Base-by-base conservation (phyloP, 805 yeast species). In the Kodamaea leandrae region DNA sequence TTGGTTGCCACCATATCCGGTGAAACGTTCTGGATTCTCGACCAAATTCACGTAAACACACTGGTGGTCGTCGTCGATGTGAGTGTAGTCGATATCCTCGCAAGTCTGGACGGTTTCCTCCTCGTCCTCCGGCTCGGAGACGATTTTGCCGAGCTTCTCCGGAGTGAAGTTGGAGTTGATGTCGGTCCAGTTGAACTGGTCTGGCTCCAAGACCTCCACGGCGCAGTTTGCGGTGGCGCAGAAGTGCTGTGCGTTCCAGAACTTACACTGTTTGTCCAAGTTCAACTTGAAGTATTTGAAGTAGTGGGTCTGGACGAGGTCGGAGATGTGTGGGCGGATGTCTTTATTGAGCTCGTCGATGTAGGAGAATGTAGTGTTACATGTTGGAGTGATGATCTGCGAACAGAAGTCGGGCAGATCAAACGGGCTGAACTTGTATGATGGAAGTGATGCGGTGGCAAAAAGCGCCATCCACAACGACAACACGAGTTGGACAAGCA, bases 1-100 rank as follows among this genome's bases (percentile, higher is more conserved):
- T 55, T 93, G 96, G 37, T 82, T 80, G 21, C 99, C 99, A 23
- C 89, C 85, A 57, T 93, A 93, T 0, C 99, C 99, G 0, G 99
- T 95, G 66, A 86, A 93, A 54, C 98, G 73, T 63, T 93, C 99
- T 1, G 96, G 96, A 57, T 95, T 95, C 41, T 85, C 86, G 15
- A 83, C 71, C 42, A 93, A 73, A 54, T 90, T 88, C 20, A 93
- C 96, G 53, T 83, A 83, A 1, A 88, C 96, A 41, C 89, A 81
- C 45, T 80, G 76, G 52, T 79, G 78, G 50, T 75, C 78, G 34
- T 76, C 73, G 52, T 80, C 86, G 27, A 82, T 64, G 56, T 82
- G 86, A 55, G 86, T 81, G 65, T 83, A 86, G 53, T 83, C 86
- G 42, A 75, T 63, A 49, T 77, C 81, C 37, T 69, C 68, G 43